Percentiles rank a stretch among this genome's conserved stretches.
These are phyloP conservation scores for Erythrophleum fordii DNA, from an alignment of 306 rosid species.

Conservation along the genomic window DNA sequence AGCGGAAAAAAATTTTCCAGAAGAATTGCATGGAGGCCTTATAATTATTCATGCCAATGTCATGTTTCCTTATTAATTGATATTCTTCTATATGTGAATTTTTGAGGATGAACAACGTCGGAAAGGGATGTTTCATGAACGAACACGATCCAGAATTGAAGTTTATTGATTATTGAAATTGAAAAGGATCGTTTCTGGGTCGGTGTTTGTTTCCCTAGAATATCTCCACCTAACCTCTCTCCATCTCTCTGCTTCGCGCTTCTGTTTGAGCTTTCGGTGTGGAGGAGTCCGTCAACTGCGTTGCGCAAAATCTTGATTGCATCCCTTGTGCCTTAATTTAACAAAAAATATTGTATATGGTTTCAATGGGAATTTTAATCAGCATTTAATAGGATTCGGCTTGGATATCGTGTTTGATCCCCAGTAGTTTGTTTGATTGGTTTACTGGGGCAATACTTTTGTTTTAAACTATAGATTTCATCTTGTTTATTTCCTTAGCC, in stretches of 20 bases:
- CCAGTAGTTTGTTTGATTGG: not conserved
- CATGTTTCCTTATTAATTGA: not conserved
- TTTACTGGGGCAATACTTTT: not conserved
- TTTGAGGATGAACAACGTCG: not conserved
- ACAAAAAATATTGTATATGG: not conserved
- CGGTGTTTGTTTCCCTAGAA: not conserved
- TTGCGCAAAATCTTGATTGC: not conserved
- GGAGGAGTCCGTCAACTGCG: not conserved
- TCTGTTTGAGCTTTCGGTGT: not conserved
- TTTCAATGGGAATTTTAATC: slow-evolving; percentile 4
- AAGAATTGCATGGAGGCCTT: not conserved
- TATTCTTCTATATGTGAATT: not conserved
- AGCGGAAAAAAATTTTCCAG: not conserved
- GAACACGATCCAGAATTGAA: slow-evolving; percentile 4
- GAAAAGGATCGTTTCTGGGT: not conserved
- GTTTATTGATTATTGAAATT: not conserved
- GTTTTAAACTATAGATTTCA: not conserved
- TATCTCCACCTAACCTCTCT: not conserved
- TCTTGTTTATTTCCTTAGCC: not conserved
- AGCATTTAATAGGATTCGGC: not conserved
- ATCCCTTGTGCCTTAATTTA: slow-evolving; percentile 9
- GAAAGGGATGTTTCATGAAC: slow-evolving; percentile 10
- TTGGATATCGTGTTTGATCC: not conserved
- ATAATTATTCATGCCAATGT: not conserved
- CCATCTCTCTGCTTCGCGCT: not conserved